phyloP scores from a whole-genome alignment of 306 rosid genomes.

The Lagenaria siceraria region DNA sequence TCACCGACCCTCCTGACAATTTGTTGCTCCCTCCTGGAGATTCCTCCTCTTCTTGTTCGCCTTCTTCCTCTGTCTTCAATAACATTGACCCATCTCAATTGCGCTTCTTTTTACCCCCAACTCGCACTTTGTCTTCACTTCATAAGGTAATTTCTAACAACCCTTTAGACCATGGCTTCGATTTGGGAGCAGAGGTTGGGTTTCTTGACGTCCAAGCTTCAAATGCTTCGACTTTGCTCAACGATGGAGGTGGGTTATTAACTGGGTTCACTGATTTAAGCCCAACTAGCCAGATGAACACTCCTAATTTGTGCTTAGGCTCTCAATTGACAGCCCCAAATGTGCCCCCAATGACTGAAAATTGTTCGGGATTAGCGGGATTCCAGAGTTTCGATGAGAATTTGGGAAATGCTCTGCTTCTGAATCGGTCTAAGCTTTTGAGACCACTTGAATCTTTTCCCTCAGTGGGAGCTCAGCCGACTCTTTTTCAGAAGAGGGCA shows the following conservation, averaged over 20 bases:
- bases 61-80: slow-evolving; percentile 39
- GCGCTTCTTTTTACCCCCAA: slow-evolving; percentile 46
- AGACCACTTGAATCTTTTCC: slow-evolving; percentile 45
- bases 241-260: slow-evolving; percentile 13
- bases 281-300: slow-evolving; percentile 20
- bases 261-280: slow-evolving; percentile 33
- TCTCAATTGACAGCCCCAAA: slow-evolving; percentile 23
- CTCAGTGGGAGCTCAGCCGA: slow-evolving; percentile 47
- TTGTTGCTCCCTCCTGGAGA: slow-evolving; percentile 38
- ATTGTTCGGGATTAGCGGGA: slow-evolving; percentile 4
- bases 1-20: slow-evolving; percentile 18
- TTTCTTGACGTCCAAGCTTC: slow-evolving; percentile 20
- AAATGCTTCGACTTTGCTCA: slow-evolving; percentile 7
- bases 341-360: not conserved
- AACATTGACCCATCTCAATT: slow-evolving; percentile 49
- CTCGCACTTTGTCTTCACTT: slow-evolving; percentile 34
- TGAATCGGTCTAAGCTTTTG: slow-evolving; percentile 33
- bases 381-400: slow-evolving; percentile 34
- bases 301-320: slow-evolving; percentile 26
- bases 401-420: slow-evolving; percentile 36
- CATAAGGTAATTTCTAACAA: slow-evolving; percentile 22
- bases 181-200: slow-evolving; percentile 39
- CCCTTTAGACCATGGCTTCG: slow-evolving; percentile 49
- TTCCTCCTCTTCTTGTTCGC: slow-evolving; percentile 53
- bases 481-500: slow-evolving; percentile 74